phyloP scores from a whole-genome alignment of 495 filamentous ascomycete genomes.

The Aspergillus baeticus region DNA sequence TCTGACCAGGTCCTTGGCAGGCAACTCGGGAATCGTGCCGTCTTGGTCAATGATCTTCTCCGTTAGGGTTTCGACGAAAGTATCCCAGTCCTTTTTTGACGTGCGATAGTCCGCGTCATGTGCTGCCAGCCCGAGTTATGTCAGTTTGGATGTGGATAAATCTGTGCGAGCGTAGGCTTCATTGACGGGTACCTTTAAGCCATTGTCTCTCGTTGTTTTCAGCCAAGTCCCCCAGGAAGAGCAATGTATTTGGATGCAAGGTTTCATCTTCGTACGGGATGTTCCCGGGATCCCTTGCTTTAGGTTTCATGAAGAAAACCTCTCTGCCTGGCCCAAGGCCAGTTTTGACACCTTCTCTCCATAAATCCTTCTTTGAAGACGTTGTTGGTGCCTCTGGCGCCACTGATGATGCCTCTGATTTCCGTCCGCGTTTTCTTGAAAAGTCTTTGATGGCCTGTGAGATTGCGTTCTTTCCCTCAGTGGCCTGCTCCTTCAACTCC shows the following conservation, averaged over 20 bases:
- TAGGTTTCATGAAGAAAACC: constrained; percentile 67
- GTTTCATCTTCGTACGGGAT: constrained; percentile 65
- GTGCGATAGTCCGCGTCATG: constrained; percentile 75
- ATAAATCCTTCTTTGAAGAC: constrained; percentile 48
- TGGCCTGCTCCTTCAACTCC: background rate
- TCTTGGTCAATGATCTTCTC: constrained; percentile 68
- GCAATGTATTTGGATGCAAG: constrained; percentile 78
- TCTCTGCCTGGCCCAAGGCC: constrained; percentile 60
- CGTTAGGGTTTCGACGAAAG: constrained; percentile 68
- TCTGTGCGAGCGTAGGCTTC: background rate
- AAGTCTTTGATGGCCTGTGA: constrained; percentile 12
- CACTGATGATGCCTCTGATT: constrained; percentile 7
- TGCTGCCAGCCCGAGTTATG: constrained; percentile 38
- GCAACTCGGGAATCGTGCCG: constrained; percentile 78
- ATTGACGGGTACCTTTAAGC: constrained; percentile 62
- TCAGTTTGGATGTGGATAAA: constrained; percentile 9
- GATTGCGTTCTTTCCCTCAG: constrained; percentile 13
- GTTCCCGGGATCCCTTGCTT: constrained; percentile 64
- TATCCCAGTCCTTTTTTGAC: constrained; percentile 74
- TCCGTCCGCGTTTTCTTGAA: background rate
- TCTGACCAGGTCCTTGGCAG: constrained; percentile 71
- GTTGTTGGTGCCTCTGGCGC: constrained; percentile 4
- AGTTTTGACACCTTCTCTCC: constrained; percentile 56
- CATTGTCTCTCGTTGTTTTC: constrained; percentile 78
- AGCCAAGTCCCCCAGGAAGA: constrained; percentile 73